Conservation (phyloP, 768 basidiomycete genomes). For the Phanerodontia chrysosporium region DNA sequence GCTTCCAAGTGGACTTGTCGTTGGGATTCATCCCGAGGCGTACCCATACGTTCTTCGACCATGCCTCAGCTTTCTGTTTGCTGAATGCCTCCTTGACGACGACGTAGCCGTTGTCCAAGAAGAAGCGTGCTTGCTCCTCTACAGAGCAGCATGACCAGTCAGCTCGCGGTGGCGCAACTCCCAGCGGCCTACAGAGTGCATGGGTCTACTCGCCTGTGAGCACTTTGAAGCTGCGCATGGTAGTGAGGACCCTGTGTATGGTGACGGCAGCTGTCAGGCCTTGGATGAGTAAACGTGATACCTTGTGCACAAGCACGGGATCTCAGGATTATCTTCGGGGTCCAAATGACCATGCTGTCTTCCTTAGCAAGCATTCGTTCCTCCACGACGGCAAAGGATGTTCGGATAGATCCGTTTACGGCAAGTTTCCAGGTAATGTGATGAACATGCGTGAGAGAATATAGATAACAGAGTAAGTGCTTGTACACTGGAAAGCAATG, state of each 20-base stretch:
- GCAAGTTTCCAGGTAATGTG: too few species aligned
- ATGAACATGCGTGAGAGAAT: too few species aligned
- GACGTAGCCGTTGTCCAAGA: constrained; percentile 53
- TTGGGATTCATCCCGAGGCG: constrained; percentile 48
- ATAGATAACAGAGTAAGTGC: too few species aligned
- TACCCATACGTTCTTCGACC: constrained; percentile 48
- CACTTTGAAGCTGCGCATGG: constrained; percentile 1
- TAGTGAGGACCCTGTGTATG: too few species aligned
- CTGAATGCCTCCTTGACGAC: constrained; percentile 51
- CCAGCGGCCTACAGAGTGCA: not conserved
- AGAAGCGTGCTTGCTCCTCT: constrained; percentile 49
- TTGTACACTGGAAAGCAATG: too few species aligned
- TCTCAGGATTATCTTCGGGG: not conserved
- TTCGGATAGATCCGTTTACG: too few species aligned
- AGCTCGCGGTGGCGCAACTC: not conserved
- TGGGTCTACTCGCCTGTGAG: constrained; percentile 3
- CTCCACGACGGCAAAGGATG: not conserved
- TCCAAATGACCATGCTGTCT: not conserved
- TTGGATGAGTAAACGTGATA: too few species aligned
- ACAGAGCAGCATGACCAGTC: not conserved
- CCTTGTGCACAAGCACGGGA: too few species aligned
- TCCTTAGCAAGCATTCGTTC: not conserved
- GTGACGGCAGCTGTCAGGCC: too few species aligned
- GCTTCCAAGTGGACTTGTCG: constrained; percentile 52
- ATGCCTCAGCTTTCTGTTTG: constrained; percentile 44